Evolutionary conservation across 2,329 filamentous ascomycete genomes (phyloP).

Genomic region (Monosporascus sp.): DNA sequence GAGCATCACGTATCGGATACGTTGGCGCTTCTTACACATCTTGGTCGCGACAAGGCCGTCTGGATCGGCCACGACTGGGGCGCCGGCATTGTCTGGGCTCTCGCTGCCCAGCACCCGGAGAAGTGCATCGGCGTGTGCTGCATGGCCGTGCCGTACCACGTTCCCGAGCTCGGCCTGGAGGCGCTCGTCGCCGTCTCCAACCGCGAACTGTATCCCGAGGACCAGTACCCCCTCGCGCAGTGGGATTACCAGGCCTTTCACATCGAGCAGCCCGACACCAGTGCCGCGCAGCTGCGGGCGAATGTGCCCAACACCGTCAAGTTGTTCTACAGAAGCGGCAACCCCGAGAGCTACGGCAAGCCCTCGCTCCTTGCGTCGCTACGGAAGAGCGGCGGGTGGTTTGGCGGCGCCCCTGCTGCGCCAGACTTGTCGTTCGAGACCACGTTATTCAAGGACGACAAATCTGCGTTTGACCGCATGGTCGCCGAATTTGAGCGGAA

Average conservation of each 20-base stretch:
- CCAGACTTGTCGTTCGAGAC: slow-evolving; percentile 1
- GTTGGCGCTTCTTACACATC: slow-evolving; percentile 26
- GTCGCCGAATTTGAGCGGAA: slow-evolving; percentile 31
- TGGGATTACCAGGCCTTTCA: slow-evolving; percentile 27
- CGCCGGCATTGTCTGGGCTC: slow-evolving; percentile 17
- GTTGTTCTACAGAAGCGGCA: slow-evolving; percentile 2
- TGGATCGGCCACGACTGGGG: slow-evolving; percentile 45
- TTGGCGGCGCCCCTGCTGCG: slow-evolving; percentile 1
- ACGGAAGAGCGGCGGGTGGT: slow-evolving; percentile 14
- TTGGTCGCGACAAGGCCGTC: slow-evolving; percentile 32
- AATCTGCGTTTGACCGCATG: slow-evolving; percentile 10
- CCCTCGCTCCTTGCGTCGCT: slow-evolving; percentile 29
- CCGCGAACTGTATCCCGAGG: slow-evolving; percentile 38
- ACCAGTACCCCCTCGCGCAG: slow-evolving; percentile 31
- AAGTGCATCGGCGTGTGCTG: slow-evolving; percentile 17
- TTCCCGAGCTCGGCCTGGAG: slow-evolving; percentile 35
- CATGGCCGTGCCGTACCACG: slow-evolving; percentile 35
- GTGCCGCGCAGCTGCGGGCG: slow-evolving; percentile 10
- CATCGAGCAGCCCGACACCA: slow-evolving; percentile 20
- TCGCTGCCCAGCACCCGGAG: slow-evolving; percentile 25
- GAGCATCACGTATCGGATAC: slow-evolving; percentile 28
- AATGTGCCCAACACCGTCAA: slow-evolving; percentile 12
- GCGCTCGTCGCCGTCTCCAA: slow-evolving; percentile 30
- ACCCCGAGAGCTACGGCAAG: not conserved
- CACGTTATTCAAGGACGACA: slow-evolving; percentile 7